These are phyloP conservation scores for Paraleonurus japonicus DNA, from an alignment of 257 asterid species.

Conservation along the genomic window DNA sequence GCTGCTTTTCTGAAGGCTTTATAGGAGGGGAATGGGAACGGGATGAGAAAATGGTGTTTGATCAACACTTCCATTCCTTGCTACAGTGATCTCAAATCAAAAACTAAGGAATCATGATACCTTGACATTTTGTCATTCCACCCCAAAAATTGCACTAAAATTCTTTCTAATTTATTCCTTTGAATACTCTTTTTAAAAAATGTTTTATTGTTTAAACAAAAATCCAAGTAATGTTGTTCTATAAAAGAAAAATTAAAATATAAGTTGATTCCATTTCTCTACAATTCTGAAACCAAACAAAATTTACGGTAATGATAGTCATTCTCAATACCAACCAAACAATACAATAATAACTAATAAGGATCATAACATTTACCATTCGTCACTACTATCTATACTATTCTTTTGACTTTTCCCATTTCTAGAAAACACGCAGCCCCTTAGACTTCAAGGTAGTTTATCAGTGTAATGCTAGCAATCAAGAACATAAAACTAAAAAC, in stretches of 20 bases:
- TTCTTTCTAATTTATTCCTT: background rate
- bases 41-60: background rate
- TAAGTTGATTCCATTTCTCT: background rate
- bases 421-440: background rate
- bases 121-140: background rate
- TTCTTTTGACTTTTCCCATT: too few species aligned
- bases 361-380: background rate
- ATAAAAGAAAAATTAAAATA: too few species aligned
- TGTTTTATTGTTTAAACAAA: too few species aligned
- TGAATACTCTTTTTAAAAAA: too few species aligned
- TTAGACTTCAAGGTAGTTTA: constrained; percentile 2
- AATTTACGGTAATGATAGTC: background rate
- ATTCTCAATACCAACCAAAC: background rate
- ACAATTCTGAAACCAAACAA: background rate
- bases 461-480: constrained; percentile 2
- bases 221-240: background rate
- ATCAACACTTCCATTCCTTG: background rate
- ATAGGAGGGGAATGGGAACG: background rate
- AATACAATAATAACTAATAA: background rate
- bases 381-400: too few species aligned
- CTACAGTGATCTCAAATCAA: background rate
- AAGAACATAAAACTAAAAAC: constrained; percentile 4
- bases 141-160: background rate
- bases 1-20: background rate
- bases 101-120: background rate